Conservation (phyloP, 2,329 filamentous ascomycete genomes). For the Colletotrichum tamarilloi region DNA sequence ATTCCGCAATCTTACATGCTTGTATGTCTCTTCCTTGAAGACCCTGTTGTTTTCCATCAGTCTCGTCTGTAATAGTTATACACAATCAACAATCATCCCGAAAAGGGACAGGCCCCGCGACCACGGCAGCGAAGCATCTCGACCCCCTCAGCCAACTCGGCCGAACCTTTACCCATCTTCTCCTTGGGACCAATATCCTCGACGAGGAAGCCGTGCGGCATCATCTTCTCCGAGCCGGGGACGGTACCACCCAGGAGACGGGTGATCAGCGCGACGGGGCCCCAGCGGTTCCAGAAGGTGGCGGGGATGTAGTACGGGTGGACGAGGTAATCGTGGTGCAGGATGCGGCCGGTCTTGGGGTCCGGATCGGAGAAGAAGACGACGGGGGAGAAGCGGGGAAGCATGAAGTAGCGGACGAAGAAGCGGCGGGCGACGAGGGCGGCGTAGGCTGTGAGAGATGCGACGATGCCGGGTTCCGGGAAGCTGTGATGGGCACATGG, state of each 20-base stretch:
- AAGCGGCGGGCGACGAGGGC: constrained; percentile 65
- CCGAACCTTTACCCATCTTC: constrained; percentile 63
- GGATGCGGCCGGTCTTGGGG: constrained; percentile 62
- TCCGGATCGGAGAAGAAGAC: constrained; percentile 60
- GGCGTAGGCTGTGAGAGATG: constrained; percentile 47
- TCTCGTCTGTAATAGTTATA: not conserved
- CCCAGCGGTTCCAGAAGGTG: constrained; percentile 72
- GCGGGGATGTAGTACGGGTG: constrained; percentile 74
- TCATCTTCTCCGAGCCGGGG: constrained; percentile 56
- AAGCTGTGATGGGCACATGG: constrained; percentile 46
- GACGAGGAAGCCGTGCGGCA: constrained; percentile 63
- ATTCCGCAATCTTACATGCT: not conserved
- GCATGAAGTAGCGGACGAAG: constrained; percentile 65
- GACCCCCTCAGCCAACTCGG: constrained; percentile 52
- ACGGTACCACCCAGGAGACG: constrained; percentile 56
- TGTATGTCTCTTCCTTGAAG: not conserved
- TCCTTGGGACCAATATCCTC: constrained; percentile 71
- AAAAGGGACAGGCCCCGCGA: constrained; percentile 32
- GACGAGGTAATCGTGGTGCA: constrained; percentile 63
- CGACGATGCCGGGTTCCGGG: constrained; percentile 53
- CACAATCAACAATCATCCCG: not conserved
- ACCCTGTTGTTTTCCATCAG: too few relatives aligned
- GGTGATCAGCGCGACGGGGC: constrained; percentile 62
- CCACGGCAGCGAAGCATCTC: constrained; percentile 21
- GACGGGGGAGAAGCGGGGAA: constrained; percentile 64